phyloP scores from a whole-genome alignment of 1,139 yeast species.

The Hansenula anomala region DNA sequence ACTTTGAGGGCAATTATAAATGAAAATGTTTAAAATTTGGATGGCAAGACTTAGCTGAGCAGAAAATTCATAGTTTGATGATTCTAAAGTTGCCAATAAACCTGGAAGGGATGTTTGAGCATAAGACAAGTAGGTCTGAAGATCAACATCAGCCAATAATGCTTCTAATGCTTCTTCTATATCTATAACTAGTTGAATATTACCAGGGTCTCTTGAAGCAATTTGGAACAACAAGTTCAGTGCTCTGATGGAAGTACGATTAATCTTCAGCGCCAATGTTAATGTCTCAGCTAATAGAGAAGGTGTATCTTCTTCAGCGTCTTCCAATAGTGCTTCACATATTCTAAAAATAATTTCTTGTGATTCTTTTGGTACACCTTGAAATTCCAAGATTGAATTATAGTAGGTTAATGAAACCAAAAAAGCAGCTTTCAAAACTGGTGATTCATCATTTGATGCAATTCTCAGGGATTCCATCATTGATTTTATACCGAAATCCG shows the following conservation, averaged over 20 bases:
- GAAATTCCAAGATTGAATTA: slow-evolving; percentile 40
- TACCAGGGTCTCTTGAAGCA: slow-evolving; percentile 72
- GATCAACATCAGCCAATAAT: slow-evolving; percentile 44
- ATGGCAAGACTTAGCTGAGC: slow-evolving; percentile 55
- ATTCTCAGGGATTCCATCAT: slow-evolving; percentile 30
- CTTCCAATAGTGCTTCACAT: slow-evolving; percentile 45
- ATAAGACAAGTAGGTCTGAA: slow-evolving; percentile 32
- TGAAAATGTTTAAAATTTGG: slow-evolving; percentile 57
- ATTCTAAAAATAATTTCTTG: slow-evolving; percentile 25
- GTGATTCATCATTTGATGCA: slow-evolving; percentile 19
- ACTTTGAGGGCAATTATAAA: slow-evolving; percentile 30
- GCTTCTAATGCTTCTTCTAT: slow-evolving; percentile 61
- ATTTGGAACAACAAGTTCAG: slow-evolving; percentile 57
- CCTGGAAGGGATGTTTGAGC: slow-evolving; percentile 20
- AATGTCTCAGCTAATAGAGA: slow-evolving; percentile 72
- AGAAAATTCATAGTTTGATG: slow-evolving; percentile 20
- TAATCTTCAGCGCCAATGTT: slow-evolving; percentile 43
- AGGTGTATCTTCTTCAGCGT: slow-evolving; percentile 78
- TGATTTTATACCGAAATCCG: slow-evolving; percentile 34
- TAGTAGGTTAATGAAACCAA: slow-evolving; percentile 54
- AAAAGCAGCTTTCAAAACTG: slow-evolving; percentile 38
- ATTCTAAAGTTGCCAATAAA: slow-evolving; percentile 8
- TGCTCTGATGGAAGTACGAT: slow-evolving; percentile 37
- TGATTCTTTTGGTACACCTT: slow-evolving; percentile 21
- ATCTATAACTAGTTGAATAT: slow-evolving; percentile 55